phyloP scores from a whole-genome alignment of 2,329 filamentous ascomycete species.

The Aureobasidium uvarum region DNA sequence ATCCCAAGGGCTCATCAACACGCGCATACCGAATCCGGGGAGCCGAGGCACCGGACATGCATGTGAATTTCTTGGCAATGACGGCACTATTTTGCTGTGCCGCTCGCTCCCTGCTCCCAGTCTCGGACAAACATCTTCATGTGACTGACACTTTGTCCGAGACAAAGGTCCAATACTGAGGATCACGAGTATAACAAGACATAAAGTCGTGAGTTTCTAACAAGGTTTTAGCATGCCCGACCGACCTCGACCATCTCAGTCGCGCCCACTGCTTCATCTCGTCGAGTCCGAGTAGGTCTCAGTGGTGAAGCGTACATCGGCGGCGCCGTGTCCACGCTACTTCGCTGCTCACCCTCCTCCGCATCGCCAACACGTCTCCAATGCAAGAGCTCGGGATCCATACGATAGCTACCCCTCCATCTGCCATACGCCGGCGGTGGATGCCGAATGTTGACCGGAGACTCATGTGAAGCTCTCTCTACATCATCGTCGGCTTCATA shows the following conservation, averaged over 20 bases:
- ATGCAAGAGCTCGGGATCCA: slow-evolving; percentile 11
- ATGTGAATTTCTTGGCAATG: slow-evolving; percentile 24
- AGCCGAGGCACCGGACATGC: slow-evolving; percentile 3
- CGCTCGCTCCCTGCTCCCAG: not conserved
- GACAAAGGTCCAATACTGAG: too few species aligned
- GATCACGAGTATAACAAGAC: not conserved
- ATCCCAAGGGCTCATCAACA: not conserved
- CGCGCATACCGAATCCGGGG: slow-evolving; percentile 17
- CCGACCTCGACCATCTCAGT: slow-evolving; percentile 8
- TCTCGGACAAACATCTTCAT: not conserved
- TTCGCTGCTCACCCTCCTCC: slow-evolving; percentile 3
- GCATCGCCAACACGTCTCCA: slow-evolving; percentile 10
- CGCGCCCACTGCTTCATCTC: not conserved
- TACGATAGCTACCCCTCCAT: slow-evolving; percentile 9
- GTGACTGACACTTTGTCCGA: not conserved
- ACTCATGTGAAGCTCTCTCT: not conserved
- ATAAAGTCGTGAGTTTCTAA: not conserved
- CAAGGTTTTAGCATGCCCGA: not conserved
- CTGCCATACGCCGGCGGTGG: slow-evolving; percentile 14
- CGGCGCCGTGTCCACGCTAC: slow-evolving; percentile 12
- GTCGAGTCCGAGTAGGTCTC: not conserved
- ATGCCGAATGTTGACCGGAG: not conserved
- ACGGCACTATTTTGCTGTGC: not conserved
- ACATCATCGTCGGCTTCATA: slow-evolving; percentile 15
- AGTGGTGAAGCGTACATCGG: slow-evolving; percentile 12